Evolutionary conservation across 257 asterid species (phyloP).

Genomic region (Lantana camara): DNA sequence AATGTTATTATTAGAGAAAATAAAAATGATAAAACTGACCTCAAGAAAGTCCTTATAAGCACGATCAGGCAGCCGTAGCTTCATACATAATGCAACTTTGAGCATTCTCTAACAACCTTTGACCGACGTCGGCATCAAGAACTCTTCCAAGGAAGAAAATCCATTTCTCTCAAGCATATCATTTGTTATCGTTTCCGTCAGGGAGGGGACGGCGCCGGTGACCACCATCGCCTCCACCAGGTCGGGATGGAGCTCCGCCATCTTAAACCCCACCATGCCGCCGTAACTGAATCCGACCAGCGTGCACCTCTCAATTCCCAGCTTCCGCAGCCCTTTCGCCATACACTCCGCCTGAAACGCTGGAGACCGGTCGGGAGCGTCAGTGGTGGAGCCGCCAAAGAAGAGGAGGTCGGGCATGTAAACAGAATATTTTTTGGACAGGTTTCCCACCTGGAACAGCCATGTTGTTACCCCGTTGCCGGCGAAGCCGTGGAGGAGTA

Average conservation of each 20-base stretch:
- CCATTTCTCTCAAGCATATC: slow-evolving; percentile 58
- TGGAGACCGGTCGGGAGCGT: slow-evolving; percentile 68
- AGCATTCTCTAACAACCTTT: slow-evolving; percentile 72
- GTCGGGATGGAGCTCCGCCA: slow-evolving; percentile 75
- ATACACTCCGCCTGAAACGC: slow-evolving; percentile 61
- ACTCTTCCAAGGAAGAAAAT: slow-evolving; percentile 68
- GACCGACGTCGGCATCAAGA: slow-evolving; percentile 68
- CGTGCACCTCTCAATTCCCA: slow-evolving; percentile 68
- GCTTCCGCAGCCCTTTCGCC: slow-evolving; percentile 54
- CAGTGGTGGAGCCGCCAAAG: slow-evolving; percentile 78
- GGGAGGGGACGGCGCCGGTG: slow-evolving; percentile 72
- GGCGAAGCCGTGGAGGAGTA: slow-evolving; percentile 65
- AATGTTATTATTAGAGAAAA: no score
- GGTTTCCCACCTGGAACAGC: slow-evolving; percentile 62
- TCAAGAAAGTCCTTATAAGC: slow-evolving; percentile 75
- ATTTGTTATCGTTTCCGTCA: slow-evolving; percentile 71
- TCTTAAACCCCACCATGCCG: slow-evolving; percentile 93
- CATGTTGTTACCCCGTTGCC: slow-evolving; percentile 69
- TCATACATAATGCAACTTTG: slow-evolving; percentile 65
- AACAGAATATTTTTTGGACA: slow-evolving; percentile 67
- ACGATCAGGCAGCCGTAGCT: slow-evolving; percentile 87
- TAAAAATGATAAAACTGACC: no score
- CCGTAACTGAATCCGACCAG: slow-evolving; percentile 93
- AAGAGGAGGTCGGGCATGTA: slow-evolving; percentile 87
- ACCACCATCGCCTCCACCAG: slow-evolving; percentile 64